phyloP scores from a whole-genome alignment of 2,329 filamentous ascomycete genomes.

The Clonostachys byssicola region DNA sequence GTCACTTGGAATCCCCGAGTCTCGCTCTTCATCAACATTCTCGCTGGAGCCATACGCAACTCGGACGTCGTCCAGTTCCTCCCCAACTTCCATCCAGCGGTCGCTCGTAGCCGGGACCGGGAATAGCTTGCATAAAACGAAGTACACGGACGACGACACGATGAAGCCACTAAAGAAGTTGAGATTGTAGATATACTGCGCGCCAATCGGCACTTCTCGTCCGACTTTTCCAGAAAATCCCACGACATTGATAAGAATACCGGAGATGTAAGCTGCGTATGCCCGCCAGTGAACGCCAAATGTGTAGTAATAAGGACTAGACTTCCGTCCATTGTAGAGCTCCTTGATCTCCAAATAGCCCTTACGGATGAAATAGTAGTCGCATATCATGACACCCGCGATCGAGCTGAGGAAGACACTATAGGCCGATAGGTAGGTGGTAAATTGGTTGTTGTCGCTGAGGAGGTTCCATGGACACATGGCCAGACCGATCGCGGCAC shows the following conservation, averaged over 20 bases:
- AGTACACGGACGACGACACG: conserved; percentile 66
- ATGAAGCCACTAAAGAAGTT: conserved; percentile 89
- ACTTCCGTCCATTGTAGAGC: conserved; percentile 68
- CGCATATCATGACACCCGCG: conserved; percentile 82
- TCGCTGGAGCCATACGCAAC: conserved; percentile 35
- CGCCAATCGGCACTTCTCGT: conserved; percentile 65
- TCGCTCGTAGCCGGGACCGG: conserved; percentile 73
- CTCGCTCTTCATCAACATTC: conserved; percentile 2
- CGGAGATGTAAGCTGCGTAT: conserved; percentile 76
- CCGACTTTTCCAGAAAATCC: conserved; percentile 85
- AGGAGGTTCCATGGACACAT: conserved; percentile 88
- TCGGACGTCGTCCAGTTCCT: conserved; percentile 51
- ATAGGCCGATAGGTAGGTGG: conserved; percentile 87
- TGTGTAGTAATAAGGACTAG: conserved; percentile 69
- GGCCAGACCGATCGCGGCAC: conserved; percentile 71
- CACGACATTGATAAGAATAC: conserved; percentile 86
- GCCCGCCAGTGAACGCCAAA: conserved; percentile 78
- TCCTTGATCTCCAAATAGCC: conserved; percentile 77
- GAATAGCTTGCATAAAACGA: conserved; percentile 59
- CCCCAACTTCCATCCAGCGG: conserved; percentile 73
- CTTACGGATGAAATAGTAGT: conserved; percentile 83
- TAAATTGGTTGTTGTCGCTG: conserved; percentile 74
- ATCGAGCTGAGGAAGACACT: conserved; percentile 93
- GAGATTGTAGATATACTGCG: conserved; percentile 81
- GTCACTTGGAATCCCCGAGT: neutral